Conservation (phyloP, 148 eudicot genomes). For the Chenopodium quinoa region DNA sequence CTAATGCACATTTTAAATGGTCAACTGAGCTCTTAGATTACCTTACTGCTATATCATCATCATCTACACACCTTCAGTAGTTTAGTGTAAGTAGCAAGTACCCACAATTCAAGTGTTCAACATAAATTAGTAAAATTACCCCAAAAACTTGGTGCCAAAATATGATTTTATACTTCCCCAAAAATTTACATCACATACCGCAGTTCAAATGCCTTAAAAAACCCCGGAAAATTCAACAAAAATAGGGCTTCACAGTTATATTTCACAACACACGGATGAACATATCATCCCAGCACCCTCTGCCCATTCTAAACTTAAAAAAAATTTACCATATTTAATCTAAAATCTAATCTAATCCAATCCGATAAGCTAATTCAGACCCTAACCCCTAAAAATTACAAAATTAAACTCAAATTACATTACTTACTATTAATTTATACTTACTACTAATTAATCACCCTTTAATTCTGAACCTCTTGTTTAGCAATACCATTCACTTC, state of each 20-base stretch:
- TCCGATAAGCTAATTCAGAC: not conserved
- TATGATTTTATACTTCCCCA: not conserved
- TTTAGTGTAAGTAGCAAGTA: too few species aligned
- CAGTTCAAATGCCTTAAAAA: not conserved
- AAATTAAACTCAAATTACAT: not conserved
- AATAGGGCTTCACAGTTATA: not conserved
- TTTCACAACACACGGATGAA: conserved; percentile 1
- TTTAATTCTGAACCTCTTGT: not conserved
- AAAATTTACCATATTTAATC: not conserved
- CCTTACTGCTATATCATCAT: too few species aligned
- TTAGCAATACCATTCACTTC: not conserved
- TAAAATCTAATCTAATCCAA: not conserved
- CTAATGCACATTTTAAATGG: too few species aligned
- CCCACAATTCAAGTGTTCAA: too few species aligned
- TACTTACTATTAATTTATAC: not conserved
- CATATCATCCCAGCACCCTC: not conserved
- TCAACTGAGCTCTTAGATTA: too few species aligned
- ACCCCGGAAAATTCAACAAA: not conserved
- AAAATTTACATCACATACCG: not conserved
- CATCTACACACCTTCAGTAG: too few species aligned
- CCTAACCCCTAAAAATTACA: conserved; percentile 7
- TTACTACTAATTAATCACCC: not conserved
- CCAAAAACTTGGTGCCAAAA: too few species aligned
- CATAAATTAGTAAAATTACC: too few species aligned
- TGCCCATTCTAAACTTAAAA: not conserved